Evolutionary conservation across 495 filamentous ascomycete genomes (phyloP).

Genomic region (Massariosphaeria phaeospora): DNA sequence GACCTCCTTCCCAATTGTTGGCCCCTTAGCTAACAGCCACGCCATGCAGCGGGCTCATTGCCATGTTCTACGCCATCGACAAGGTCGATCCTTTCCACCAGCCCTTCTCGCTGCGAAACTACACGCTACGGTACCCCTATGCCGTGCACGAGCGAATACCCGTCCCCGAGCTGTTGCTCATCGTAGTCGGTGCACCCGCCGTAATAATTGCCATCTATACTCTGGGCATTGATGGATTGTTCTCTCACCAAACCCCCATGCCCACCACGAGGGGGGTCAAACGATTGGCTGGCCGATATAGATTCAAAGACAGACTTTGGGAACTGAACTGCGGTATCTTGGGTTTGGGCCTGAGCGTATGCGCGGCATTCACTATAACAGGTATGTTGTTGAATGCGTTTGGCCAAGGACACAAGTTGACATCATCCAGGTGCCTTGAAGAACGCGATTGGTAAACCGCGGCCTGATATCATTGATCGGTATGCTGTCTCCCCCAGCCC

Average conservation of each 20-base stretch:
- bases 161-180: conserved; percentile 51
- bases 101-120: conserved; percentile 56
- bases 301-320: conserved; percentile 65
- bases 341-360: conserved; percentile 63
- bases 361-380: conserved; percentile 68
- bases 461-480: conserved; percentile 66
- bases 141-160: conserved; percentile 69
- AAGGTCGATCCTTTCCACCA: conserved; percentile 55
- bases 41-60: conserved; percentile 47
- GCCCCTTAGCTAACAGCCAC: conserved; percentile 32
- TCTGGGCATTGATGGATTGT: conserved; percentile 65
- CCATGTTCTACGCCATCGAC: conserved; percentile 53
- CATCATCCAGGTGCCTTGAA: conserved; percentile 63
- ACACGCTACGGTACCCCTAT: conserved; percentile 65
- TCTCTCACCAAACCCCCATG: conserved; percentile 57
- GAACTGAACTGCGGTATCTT: conserved; percentile 77
- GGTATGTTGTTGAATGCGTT: too few species aligned
- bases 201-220: conserved; percentile 66
- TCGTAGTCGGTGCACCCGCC: conserved; percentile 57
- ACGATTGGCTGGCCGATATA: conserved; percentile 59
- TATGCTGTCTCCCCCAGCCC: conserved; percentile 30
- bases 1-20: conserved; percentile 25
- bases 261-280: conserved; percentile 40
- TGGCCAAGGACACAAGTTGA: too few species aligned
- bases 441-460: conserved; percentile 79